Evolutionary conservation across 768 basidiomycete genomes (phyloP), one percentile per base, ranked within the genome.

Genomic region (Galerina marginata): DNA sequence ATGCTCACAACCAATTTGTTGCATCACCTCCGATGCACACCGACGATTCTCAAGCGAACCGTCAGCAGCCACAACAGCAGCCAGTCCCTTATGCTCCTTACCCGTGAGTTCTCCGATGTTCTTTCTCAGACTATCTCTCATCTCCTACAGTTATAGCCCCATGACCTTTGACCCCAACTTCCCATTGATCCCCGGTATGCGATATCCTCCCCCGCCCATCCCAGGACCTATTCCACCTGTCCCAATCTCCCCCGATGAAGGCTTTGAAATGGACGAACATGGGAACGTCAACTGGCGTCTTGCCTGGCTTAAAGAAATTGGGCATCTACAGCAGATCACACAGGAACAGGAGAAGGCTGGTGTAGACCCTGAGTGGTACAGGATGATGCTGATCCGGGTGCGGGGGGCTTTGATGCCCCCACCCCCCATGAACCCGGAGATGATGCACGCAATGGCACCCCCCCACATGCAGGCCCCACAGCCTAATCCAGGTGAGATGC

Each of bases 321-420:
- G 82, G 9, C 86, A 85, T 68, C 76, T 95, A 58, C 87, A 90
- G 67, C 86, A 89, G 63, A 76, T 92, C n/a, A 90, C 93, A 0
- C 81, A 75, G 9, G 89, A 93, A 66, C 92, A 93, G 69, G 91
- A 94, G 71, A 93, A 92, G 74, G 85, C 86, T 16, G 89, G 89
- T 33, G 88, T 83, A 2, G 91, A 91, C 52, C 86, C 86, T 46
- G 92, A 94, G 62, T 95, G 92, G 92, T 95, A 88, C 67, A 79
- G 89, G 63, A 88, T 91, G 85, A 93, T 94, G 91, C 70, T 93
- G 9, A 81, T 91, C 69, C 86, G 90, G n/a, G 86, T 93, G 44
- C 81, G 92, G 56, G 82, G 81, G 45, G 89, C 89, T 15, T 78
- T 93, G 63, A 86, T 92, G 84, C 85, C 79, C 11, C 75, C 79